Conservation (phyloP, 2,329 filamentous ascomycete genomes). For the Parasarocladium wereldwijsianum region DNA sequence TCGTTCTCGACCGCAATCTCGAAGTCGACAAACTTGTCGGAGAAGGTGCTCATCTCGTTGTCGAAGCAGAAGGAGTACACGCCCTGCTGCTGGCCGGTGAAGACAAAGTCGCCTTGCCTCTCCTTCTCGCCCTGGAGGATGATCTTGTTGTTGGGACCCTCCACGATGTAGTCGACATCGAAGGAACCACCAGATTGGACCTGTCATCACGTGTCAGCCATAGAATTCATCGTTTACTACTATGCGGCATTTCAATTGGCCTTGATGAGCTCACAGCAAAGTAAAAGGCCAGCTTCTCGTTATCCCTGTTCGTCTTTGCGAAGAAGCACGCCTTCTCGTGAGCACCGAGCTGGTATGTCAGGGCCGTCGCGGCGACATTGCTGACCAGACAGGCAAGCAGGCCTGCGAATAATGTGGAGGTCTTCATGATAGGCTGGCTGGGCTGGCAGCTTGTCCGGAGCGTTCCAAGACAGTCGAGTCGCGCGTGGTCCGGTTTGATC, state of each 20-base stretch:
- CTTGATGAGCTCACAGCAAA: conserved; percentile 57
- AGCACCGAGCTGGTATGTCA: conserved; percentile 82
- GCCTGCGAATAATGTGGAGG: conserved; percentile 46
- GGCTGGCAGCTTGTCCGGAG: too few species aligned
- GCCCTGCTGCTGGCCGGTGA: conserved; percentile 74
- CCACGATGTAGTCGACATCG: conserved; percentile 86
- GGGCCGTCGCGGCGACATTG: conserved; percentile 67
- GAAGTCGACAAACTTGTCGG: conserved; percentile 95
- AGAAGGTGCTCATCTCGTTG: conserved; percentile 95
- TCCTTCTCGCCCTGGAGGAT: conserved; percentile 81
- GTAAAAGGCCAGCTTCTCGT: conserved; percentile 92
- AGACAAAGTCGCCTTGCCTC: conserved; percentile 94
- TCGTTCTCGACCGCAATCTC: conserved; percentile 96
- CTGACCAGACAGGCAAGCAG: conserved; percentile 58
- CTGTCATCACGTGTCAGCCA: conserved; percentile 27
- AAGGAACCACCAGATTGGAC: conserved; percentile 98
- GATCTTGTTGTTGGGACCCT: conserved; percentile 64
- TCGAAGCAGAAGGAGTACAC: conserved; percentile 98
- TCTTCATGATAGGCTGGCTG: conserved; percentile 17
- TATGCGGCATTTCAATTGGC: neutral
- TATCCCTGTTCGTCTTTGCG: conserved; percentile 58
- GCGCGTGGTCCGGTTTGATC: conserved; percentile 6
- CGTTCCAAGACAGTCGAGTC: too few species aligned
- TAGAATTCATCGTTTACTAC: conserved; percentile 7
- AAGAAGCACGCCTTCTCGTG: conserved; percentile 97